Base-by-base conservation (phyloP, 306 rosid species). In the Erythrophleum fordii region DNA sequence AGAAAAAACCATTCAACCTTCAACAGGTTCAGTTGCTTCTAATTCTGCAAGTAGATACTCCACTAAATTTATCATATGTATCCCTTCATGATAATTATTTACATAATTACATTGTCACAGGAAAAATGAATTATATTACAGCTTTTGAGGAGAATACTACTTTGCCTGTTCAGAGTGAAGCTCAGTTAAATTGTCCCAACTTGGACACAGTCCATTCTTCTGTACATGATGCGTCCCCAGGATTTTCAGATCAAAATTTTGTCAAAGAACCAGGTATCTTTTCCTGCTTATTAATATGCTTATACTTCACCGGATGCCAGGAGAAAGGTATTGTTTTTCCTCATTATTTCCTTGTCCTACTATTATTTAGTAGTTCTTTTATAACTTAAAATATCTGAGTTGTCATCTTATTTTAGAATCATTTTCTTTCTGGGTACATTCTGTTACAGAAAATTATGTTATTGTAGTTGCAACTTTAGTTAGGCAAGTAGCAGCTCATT, bases 191-290 rank as follows among this genome's bases (percentile, higher is more conserved):
- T 49, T 76, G 84, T 82, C 88, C 89, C 51, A 82, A 86, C 73
- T 20, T 79, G 41, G 75, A 68, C 29, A 72, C 61, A 53, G 73
- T 75, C 59, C 86, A 84, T 89, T 52, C 88, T 86, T 81, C 87
- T 26, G 86, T 82, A 44, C 87, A 67, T 16, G 92, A 92, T 34
- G 91, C 90, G 69, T 91, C 92, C 82, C 91, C 93, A 1, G 93
- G 90, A 73, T 89, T 89, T 86, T 78, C 86, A 52, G 80, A 86
- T 77, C 83, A 88, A 73, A 81, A 80, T 85, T 86, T 73, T 67
- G 82, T 25, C 23, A 80, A 74, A 80, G 91, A 90, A 80, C 81
- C 96, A 87, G 96, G 99, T 93, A 88, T 66, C 45, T 26, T 58
- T 84, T 69, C 22, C 52, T 48, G 41, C 83, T 41, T 44, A 31